These are phyloP conservation scores for Neurospora sp. DNA, from an alignment of 495 filamentous ascomycete genomes.

Conservation along the genomic window DNA sequence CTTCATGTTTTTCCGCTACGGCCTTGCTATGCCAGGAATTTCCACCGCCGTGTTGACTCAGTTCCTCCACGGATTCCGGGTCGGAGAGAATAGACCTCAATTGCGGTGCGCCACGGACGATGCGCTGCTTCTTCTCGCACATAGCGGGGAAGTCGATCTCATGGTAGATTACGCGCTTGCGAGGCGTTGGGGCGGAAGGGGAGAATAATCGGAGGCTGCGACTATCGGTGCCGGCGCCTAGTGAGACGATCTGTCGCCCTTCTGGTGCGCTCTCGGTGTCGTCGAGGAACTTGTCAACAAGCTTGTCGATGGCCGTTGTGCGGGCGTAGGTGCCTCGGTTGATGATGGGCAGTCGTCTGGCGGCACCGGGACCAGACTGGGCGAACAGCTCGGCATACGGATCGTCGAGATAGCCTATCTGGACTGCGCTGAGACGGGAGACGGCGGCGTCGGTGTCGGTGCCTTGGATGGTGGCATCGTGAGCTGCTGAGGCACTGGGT, in stretches of 20 bases:
- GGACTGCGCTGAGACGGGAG: constrained; percentile 78
- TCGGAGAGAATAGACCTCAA: constrained; percentile 22
- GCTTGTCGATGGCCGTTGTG: constrained; percentile 72
- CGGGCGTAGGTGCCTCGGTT: constrained; percentile 80
- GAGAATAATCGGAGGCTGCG: constrained; percentile 62
- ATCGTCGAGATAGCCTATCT: constrained; percentile 79
- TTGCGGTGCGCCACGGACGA: constrained; percentile 19
- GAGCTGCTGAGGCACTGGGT: constrained; percentile 14
- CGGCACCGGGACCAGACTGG: constrained; percentile 21
- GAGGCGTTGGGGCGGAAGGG: constrained; percentile 11
- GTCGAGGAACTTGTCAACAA: constrained; percentile 62
- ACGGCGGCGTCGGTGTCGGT: constrained; percentile 89
- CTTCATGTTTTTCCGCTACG: neutral
- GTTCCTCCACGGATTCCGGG: neutral
- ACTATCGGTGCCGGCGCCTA: constrained; percentile 92
- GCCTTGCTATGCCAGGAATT: constrained; percentile 11
- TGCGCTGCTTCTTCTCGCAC: constrained; percentile 47
- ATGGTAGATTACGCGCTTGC: constrained; percentile 58
- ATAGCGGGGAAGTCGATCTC: constrained; percentile 85
- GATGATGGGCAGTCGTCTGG: constrained; percentile 72
- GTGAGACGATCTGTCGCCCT: constrained; percentile 68
- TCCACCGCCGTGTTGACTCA: neutral
- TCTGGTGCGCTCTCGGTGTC: constrained; percentile 7
- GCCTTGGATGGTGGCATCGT: constrained; percentile 57
- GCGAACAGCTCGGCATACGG: constrained; percentile 62